Conservation (phyloP, 805 yeast species). For the Scheffersomyces stipitis region DNA sequence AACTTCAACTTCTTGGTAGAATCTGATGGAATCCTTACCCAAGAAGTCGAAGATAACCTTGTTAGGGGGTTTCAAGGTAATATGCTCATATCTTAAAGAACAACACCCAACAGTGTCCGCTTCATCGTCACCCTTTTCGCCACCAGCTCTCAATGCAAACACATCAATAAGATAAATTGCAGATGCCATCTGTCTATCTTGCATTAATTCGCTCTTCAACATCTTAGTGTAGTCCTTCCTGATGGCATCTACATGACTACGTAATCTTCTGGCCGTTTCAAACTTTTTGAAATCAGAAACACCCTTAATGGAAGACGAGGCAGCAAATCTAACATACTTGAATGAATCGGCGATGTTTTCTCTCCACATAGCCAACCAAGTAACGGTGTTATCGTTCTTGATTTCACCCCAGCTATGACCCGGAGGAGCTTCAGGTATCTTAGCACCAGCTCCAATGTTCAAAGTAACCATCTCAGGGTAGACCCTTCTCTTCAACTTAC, state of each 20-base stretch:
- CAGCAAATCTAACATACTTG: conserved; percentile 90
- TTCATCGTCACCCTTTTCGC: conserved; percentile 95
- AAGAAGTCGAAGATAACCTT: conserved; percentile 86
- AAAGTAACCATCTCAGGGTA: conserved; percentile 85
- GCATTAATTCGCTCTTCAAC: conserved; percentile 74
- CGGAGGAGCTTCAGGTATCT: conserved; percentile 77
- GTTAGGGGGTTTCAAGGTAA: conserved; percentile 80
- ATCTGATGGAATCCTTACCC: conserved; percentile 94
- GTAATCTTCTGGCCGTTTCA: conserved; percentile 88
- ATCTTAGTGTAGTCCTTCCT: conserved; percentile 71
- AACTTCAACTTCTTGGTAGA: conserved; percentile 88
- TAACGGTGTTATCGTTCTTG: conserved; percentile 82
- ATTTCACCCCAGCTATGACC: conserved; percentile 93
- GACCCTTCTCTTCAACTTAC: conserved; percentile 83
- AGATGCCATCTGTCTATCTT: conserved; percentile 87
- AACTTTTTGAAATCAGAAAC: conserved; percentile 88
- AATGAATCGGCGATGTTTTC: conserved; percentile 83
- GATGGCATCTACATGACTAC: conserved; percentile 66
- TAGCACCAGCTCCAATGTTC: conserved; percentile 71
- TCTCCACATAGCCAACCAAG: conserved; percentile 97
- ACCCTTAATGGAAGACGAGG: conserved; percentile 87
- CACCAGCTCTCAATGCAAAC: conserved; percentile 96
- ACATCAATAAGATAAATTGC: conserved; percentile 91
- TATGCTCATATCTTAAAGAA: conserved; percentile 86
- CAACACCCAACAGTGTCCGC: conserved; percentile 99